Base-by-base conservation (phyloP, 2,329 filamentous ascomycete species). In the Amesomyces nigricolor region DNA sequence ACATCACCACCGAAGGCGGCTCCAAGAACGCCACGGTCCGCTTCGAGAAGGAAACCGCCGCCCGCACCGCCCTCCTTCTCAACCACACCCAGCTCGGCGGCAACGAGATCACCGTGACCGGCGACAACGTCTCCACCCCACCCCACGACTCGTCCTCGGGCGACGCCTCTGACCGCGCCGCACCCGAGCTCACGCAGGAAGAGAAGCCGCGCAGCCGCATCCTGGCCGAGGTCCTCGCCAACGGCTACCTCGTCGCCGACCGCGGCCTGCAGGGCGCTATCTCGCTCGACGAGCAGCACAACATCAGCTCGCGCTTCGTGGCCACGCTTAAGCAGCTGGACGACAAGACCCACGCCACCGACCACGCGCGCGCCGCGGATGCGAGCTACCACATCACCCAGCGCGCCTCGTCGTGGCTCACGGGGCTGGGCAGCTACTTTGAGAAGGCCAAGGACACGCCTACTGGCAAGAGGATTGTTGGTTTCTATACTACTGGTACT, bases 181-280 rank as follows among this genome's bases (percentile, higher is more conserved):
- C 90, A 65, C 79, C 90, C 65, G 83, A 91, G 64, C 85, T 97
- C 65, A 84, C 86, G 13, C 94, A 99, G 70, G 94, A 99, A 74
- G 91, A 97, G 78, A 99, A 99, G 81, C 94, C 94, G 14, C 88
- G 91, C 66, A 84, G 88, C 40, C 89, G 94, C 66, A 96, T 99
- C 71, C 73, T 96, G 49, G 94, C 94, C 62, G 94, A 99, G 76
- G 96, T 97, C 73, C 87, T 99, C 35, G 91, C 94, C 10, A 90
- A 96, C 66, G 94, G 94, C 64, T 99, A 99, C 75, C 81, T 85
- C 39, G 79, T 97, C 62, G 91, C 82, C 30, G 82, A 86, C 55
- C 77, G 72, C 29, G 88, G 89, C 49, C 86, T 96, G 64, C 82
- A 94, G 75, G 81, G 81, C 60, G 92, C 90, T 60, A 88, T 99